Evolutionary conservation across 73 alveolate species (phyloP), one percentile per base, ranked within the genome.

Genomic region (Blepharisma stoltei): DNA sequence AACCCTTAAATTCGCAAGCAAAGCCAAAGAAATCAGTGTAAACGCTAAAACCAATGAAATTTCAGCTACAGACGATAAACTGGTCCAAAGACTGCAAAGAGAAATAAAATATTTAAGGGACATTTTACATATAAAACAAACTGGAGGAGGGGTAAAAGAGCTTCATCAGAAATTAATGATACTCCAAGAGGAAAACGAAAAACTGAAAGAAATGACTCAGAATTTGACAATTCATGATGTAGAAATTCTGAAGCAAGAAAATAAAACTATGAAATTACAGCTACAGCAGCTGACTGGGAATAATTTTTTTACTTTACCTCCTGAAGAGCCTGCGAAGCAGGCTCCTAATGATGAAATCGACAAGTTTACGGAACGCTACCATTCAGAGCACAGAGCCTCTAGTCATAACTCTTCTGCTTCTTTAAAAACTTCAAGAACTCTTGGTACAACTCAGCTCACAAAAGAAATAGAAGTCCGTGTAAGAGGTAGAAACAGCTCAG

Each of bases 1-100:
- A 55, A 91, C 98, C 6, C 68, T 94, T 7, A 92, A 92, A 80
- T 94, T 94, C 78, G 98, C 98, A 14, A 92, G 93, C 75, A 89
- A 95, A 78, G 98, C 98, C 5, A 84, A 86, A 80, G 80, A 82
- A 67, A 73, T 84, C 20, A 70, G 81, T 88, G 78, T 86, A 75
- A 80, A 80, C 55, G 96, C 86, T 6, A 76, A 87, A 60, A 84
- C 86, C 52, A 93, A 90, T 78, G 87, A 86, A 81, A 81, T 93
- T 7, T 86, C 83, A 69, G 93, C 95, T 5, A 81, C 93, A 49
- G 96, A 93, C 78, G 90, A 93, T 66, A 92, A 84, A 27, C 78
- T 93, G 27, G 90, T 93, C 14, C 77, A 86, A 43, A 83, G 90
- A 71, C 90, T 93, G 18, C 80, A 87, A 60, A 84, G 84, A 66